A percentile compares a stretch with the other conserved stretches of the same genome.
Evolutionary conservation across 768 basidiomycete species (phyloP).

Genomic region (Calocybe gangraenosa): DNA sequence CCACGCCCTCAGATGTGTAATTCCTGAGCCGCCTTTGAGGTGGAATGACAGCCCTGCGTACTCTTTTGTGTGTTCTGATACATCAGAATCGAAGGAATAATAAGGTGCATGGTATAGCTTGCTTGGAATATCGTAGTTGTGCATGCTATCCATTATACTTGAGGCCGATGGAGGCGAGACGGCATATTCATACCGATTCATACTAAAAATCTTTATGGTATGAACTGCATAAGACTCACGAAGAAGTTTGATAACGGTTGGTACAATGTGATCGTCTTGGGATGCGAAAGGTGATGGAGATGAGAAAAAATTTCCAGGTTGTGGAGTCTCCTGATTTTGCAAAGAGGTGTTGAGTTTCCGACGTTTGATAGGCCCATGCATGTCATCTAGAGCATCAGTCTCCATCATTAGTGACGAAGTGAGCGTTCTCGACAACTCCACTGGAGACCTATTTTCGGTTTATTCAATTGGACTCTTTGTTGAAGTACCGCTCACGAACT

Average conservation of each 20-base stretch:
- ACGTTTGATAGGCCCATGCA: background rate
- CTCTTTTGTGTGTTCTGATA: conserved; percentile 64
- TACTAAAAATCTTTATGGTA: conserved; percentile 21
- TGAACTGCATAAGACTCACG: conserved; percentile 25
- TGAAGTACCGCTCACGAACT: background rate
- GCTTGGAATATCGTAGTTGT: conserved; percentile 43
- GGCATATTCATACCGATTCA: conserved; percentile 44
- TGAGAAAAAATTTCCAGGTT: conserved; percentile 1
- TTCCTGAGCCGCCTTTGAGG: conserved; percentile 60
- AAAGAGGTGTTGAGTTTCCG: background rate
- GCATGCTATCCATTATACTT: conserved; percentile 41
- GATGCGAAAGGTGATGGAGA: conserved; percentile 4
- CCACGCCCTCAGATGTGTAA: conserved; percentile 63
- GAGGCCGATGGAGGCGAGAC: conserved; percentile 46
- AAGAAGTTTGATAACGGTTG: conserved; percentile 11
- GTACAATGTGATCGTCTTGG: background rate
- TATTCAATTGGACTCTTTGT: too few relatives aligned
- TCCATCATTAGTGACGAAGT: too few relatives aligned
- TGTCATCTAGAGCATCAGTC: background rate
- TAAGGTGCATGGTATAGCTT: conserved; percentile 75
- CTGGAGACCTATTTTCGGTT: too few relatives aligned
- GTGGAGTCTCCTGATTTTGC: background rate
- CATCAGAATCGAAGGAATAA: conserved; percentile 72
- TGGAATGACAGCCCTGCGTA: conserved; percentile 77
- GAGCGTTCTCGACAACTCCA: too few relatives aligned